Conservation (phyloP, 1,139 yeast species). For the Kluyveromyces marxianus region DNA sequence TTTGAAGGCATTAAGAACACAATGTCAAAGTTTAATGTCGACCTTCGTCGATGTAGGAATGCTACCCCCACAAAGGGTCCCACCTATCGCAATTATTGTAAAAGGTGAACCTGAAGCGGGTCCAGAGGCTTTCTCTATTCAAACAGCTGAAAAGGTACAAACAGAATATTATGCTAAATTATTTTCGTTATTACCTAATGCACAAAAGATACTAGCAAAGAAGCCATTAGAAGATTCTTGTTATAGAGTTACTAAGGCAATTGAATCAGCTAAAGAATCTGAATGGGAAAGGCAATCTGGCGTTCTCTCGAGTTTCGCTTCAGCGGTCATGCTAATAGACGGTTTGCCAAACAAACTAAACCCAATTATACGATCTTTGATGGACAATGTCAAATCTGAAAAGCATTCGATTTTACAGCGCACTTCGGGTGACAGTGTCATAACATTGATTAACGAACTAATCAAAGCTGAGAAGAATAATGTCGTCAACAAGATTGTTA, state of each 20-base stretch:
- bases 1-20: conserved; percentile 75
- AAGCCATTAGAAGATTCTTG: conserved; percentile 77
- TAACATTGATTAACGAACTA: conserved; percentile 54
- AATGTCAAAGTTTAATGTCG: conserved; percentile 74
- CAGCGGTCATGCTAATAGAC: conserved; percentile 52
- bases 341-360: conserved; percentile 81
- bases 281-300: conserved; percentile 49
- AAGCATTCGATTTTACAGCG: conserved; percentile 57
- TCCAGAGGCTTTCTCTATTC: conserved; percentile 82
- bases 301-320: conserved; percentile 67
- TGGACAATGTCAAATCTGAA: conserved; percentile 88
- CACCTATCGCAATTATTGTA: conserved; percentile 79
- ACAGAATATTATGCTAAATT: conserved; percentile 61
- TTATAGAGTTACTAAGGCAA: conserved; percentile 55
- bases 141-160: conserved; percentile 65
- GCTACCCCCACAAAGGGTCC: conserved; percentile 66
- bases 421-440: conserved; percentile 64
- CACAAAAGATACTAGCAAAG: conserved; percentile 63
- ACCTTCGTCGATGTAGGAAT: conserved; percentile 73
- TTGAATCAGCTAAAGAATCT: conserved; percentile 59
- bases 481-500: conserved; percentile 82
- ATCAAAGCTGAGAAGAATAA: conserved; percentile 50
- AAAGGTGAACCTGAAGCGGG: conserved; percentile 96
- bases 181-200: conserved; percentile 56
- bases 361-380: conserved; percentile 79